These are phyloP conservation scores for Datisca glomerata DNA, from an alignment of 306 rosid genomes.

Conservation along the genomic window DNA sequence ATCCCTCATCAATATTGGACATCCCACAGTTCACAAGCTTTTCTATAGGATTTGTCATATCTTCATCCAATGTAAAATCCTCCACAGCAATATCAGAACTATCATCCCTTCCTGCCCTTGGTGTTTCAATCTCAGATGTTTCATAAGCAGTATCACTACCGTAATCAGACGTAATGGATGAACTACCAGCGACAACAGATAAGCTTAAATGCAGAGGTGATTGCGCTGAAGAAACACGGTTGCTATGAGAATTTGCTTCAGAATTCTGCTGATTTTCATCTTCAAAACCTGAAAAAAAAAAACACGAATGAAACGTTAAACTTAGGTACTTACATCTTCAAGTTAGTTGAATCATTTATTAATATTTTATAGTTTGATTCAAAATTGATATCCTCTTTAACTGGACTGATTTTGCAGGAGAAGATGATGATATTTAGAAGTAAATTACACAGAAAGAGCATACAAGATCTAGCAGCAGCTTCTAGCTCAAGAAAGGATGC, in stretches of 20 bases:
- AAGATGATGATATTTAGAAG: not conserved
- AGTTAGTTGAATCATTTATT: too few relatives aligned
- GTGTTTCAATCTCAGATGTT: slow-evolving; percentile 76
- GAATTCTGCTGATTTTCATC: slow-evolving; percentile 51
- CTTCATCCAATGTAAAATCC: slow-evolving; percentile 80
- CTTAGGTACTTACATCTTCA: not conserved
- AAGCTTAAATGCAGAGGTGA: slow-evolving; percentile 44
- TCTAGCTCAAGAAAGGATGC: slow-evolving; percentile 97
- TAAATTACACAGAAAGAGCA: slow-evolving; percentile 32
- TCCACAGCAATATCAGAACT: slow-evolving; percentile 71
- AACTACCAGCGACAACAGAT: slow-evolving; percentile 62
- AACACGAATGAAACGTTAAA: not conserved
- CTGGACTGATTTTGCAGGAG: too few relatives aligned
- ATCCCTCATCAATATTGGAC: slow-evolving; percentile 91
- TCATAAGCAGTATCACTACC: slow-evolving; percentile 95
- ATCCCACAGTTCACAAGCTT: slow-evolving; percentile 77
- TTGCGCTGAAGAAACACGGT: slow-evolving; percentile 37
- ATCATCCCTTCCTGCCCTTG: slow-evolving; percentile 60
- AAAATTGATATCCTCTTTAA: not conserved
- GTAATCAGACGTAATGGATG: slow-evolving; percentile 77
- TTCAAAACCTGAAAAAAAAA: slow-evolving; percentile 67
- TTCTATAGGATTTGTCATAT: slow-evolving; percentile 55
- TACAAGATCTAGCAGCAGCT: slow-evolving; percentile 97
- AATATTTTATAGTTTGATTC: too few relatives aligned
- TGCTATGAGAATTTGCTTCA: slow-evolving; percentile 39